Percentiles rank a stretch among this genome's conserved stretches.
phyloP scores from a whole-genome alignment of 495 filamentous ascomycete genomes.

The Diplogelasinospora grovesii region DNA sequence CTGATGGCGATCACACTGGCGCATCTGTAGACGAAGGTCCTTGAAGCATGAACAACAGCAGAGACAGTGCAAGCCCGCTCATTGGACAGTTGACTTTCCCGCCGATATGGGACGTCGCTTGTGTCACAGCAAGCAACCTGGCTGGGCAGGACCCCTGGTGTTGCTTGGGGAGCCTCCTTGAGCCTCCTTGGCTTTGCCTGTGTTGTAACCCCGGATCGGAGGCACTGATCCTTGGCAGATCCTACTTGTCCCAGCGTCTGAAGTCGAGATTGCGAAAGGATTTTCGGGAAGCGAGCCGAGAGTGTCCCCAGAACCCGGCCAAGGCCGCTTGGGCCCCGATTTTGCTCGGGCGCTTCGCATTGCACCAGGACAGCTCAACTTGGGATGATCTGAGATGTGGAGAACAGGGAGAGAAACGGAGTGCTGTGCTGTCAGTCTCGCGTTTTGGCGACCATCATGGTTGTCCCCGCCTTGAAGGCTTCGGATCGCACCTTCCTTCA shows the following conservation, averaged over 20 bases:
- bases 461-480: no score
- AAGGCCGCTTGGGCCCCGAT: not conserved
- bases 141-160: constrained; percentile 6
- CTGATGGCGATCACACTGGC: constrained; percentile 29
- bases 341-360: no score
- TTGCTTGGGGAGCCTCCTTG: constrained; percentile 13
- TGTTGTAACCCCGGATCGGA: constrained; percentile 7
- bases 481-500: no score
- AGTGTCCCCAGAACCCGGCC: constrained; percentile 8
- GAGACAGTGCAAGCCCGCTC: constrained; percentile 1
- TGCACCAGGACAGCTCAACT: constrained; percentile 3
- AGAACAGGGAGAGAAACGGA: not conserved
- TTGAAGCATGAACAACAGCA: constrained; percentile 15
- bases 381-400: not conserved
- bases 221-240: constrained; percentile 4
- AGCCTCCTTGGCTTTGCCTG: constrained; percentile 12
- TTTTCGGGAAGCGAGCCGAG: constrained; percentile 17
- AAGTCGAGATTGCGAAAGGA: constrained; percentile 9
- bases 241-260: constrained; percentile 5
- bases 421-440: not conserved
- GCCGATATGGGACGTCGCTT: constrained; percentile 16
- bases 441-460: not conserved
- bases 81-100: not conserved
- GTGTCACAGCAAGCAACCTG: constrained; percentile 15
- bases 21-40: constrained; percentile 9